Base-by-base conservation (phyloP, 225 moss, liverwort and hornwort species). In the Sphagnum contortum region DNA sequence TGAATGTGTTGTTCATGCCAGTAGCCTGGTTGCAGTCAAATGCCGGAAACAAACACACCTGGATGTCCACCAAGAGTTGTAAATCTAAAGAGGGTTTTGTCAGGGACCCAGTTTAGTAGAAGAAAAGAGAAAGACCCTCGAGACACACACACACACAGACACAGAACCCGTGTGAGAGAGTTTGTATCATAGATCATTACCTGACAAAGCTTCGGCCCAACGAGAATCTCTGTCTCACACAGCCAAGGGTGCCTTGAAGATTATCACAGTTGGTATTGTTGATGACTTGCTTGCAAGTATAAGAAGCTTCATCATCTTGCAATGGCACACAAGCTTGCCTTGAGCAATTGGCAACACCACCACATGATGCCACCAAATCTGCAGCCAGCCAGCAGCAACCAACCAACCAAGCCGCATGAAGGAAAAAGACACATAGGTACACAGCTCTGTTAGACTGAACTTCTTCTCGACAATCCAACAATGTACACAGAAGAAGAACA, bases 301-400 rank as follows among this genome's bases (percentile, higher is more conserved):
- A 63, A 60, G 60, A 63, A 4, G 47, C 44, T 8, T 71, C 51
- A 55, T 83, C 83, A 0, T 76, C 79, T 71, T 76, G 12, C 61
- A 83, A 49, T 14, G 83, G 83, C 8, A 73, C 49, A 64, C 79
- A 83, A 4, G 83, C 73, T 44, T 83, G 66, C 50, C 79, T 64
- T 3, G 82, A 79, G 59, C 82, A 83, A 6, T 64, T 79, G 29
- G 29, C 29, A 0, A 5, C 9, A 0, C 66, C 66, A 14, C 63
- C 74, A 67, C 79, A 79, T 3, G 73, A 71, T 45, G 73, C 57
- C 52, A 79, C 79, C 68, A 83, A 71, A 12, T 66, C 76, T 79
- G 69, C 66, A 57, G 29, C 14, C 68, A 6, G 12, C 50, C 9
- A 64, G 63, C 49, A 64, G 10, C 56, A 11, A 57, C 56, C 61